Base-by-base conservation (phyloP, 192 early-diverging fungal genomes). In the Entomortierella parvispora region DNA sequence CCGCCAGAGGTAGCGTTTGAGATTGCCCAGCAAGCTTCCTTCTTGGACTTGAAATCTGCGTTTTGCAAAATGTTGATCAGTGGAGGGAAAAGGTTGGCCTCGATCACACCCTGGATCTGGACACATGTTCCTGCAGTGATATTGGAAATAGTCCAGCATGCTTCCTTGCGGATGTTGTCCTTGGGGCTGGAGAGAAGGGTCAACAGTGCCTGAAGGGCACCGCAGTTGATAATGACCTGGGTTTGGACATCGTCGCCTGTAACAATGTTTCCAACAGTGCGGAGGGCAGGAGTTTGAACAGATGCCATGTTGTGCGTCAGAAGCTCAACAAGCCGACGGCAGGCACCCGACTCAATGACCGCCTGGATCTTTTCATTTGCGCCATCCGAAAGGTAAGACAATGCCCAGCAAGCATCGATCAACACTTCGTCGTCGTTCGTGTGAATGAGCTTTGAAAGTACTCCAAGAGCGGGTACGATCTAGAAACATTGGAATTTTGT, bases 131-230 rank as follows among this genome's bases (percentile, higher is more conserved):
- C 97, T 14, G 97, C 96, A 31, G 97, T 99, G 81, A 99, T 93
- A 85, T 99, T 99, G 28, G 96, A 97, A 52, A 99, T 96, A 14
- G 97, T 99, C 97, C 97, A 99, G 85, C 96, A 98, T 48, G 97
- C 95, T 82, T 99, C 97, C 88, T 99, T 99, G 71, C 95, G 90
- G 80, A 99, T 97, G 47, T 89, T 93, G 33, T 99, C 97, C 80
- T 95, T 96, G 47, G 93, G 91, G 65, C 92, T 93, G 69, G 85
- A 88, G 45, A 99, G 87, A 47, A 99, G 87, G 32, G 84, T 71
- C 45, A 93, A 80, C n/a, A 99, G 85, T 22, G 94, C 92, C n/a
- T 86, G 81, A 40, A 99, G 82, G 10, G 89, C 92, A n/a, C 91
- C 93, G 64, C 91, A 91, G 81, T 97, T 96, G 61, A 99, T 87